Conservation (phyloP, 306 rosid genomes). For the Gillenia trifoliata region DNA sequence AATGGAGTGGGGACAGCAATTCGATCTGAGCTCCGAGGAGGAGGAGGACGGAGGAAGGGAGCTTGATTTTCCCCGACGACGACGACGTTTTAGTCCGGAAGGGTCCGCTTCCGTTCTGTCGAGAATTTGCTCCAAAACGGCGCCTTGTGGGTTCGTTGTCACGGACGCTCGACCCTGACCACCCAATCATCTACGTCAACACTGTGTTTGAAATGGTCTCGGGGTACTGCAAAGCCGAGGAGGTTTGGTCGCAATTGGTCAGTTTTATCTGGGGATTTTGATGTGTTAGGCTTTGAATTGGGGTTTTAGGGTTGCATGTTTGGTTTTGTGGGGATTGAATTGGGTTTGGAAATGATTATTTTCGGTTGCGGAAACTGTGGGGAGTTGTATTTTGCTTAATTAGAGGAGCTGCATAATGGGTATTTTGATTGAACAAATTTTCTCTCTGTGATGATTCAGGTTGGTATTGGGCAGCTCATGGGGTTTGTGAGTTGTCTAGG, state of each 20-base stretch:
- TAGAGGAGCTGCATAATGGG: background rate
- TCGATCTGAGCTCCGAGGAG: conserved; percentile 90
- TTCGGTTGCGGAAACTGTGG: background rate
- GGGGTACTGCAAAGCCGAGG: conserved; percentile 96
- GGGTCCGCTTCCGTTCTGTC: conserved; percentile 69
- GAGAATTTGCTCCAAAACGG: conserved; percentile 61
- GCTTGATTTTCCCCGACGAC: conserved; percentile 44
- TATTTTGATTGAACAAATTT: background rate
- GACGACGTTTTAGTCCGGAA: background rate
- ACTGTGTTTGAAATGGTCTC: conserved; percentile 88
- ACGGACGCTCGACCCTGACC: conserved; percentile 89
- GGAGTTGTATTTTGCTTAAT: background rate
- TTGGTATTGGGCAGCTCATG: background rate
- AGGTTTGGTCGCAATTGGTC: conserved; percentile 96
- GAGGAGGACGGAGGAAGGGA: conserved; percentile 45
- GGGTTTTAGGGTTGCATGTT: background rate
- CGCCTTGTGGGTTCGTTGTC: conserved; percentile 89
- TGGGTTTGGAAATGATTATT: background rate
- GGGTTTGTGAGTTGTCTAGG: background rate
- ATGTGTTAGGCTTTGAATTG: conserved; percentile 7
- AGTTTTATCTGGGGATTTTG: conserved; percentile 10
- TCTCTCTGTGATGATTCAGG: background rate
- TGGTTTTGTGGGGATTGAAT: background rate
- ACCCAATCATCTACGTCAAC: conserved; percentile 95
- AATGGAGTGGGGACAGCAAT: conserved; percentile 99